A percentile compares a stretch with the other conserved stretches of the same genome.
Evolutionary conservation across 2,329 filamentous ascomycete genomes (phyloP).

Genomic region (Pleomassaria siparia): DNA sequence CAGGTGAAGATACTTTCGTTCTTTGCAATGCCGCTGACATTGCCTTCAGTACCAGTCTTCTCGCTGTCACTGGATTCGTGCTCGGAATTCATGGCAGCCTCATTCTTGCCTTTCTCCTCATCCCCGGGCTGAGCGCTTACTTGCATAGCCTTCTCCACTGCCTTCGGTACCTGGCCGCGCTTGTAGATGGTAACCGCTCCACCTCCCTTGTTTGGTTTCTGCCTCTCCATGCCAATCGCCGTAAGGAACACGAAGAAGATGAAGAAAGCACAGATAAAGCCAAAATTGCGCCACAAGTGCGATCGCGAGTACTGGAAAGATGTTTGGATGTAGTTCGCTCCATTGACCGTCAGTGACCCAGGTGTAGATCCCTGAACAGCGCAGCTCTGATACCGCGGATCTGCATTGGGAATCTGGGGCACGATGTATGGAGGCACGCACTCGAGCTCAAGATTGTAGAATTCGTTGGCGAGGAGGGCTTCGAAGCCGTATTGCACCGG

Average conservation of each 20-base stretch:
- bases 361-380: slow-evolving; percentile 59
- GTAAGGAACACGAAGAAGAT: slow-evolving; percentile 52
- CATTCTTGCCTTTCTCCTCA: slow-evolving; percentile 54
- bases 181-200: slow-evolving; percentile 64
- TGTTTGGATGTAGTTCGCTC: slow-evolving; percentile 57
- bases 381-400: slow-evolving; percentile 59
- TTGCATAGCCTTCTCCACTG: slow-evolving; percentile 59
- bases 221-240: slow-evolving; percentile 47
- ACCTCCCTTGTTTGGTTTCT: slow-evolving; percentile 62
- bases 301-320: slow-evolving; percentile 58
- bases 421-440: slow-evolving; percentile 60
- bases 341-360: slow-evolving; percentile 55
- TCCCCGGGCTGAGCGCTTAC: slow-evolving; percentile 49
- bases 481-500: slow-evolving; percentile 72
- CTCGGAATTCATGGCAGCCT: slow-evolving; percentile 22
- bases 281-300: slow-evolving; percentile 64
- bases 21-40: slow-evolving; percentile 51
- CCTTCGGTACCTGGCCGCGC: slow-evolving; percentile 63
- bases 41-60: slow-evolving; percentile 26
- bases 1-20: slow-evolving; percentile 61
- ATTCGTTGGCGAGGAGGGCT: slow-evolving; percentile 70
- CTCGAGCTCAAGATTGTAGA: slow-evolving; percentile 58
- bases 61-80: slow-evolving; percentile 26
- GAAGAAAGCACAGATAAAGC: slow-evolving; percentile 55
- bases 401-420: slow-evolving; percentile 52